Base-by-base conservation (phyloP, 371 early-diverging fungal species). In the Rhizomucor pusillus region DNA sequence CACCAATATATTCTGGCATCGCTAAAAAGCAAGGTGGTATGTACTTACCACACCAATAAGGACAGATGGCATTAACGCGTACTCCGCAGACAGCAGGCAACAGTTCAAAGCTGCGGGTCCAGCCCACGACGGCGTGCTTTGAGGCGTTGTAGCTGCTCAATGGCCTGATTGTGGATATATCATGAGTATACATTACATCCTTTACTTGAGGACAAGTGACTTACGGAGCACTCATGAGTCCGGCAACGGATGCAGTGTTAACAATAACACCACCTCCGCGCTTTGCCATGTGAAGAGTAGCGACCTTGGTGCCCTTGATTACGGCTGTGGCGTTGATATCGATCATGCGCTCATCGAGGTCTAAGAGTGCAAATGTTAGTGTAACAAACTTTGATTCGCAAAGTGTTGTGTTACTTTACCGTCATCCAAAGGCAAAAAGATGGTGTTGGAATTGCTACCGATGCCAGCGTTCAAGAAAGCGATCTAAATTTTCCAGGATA, bases 311-410 rank as follows among this genome's bases (percentile, higher is more conserved):
- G 0, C 72, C 70, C 43, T 85, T 74, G 45, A 92, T 75, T 5
- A 89, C 85, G 19, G 84, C 81, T 3, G 66, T 77, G 2, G 87
- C 57, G 65, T 91, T 89, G 48, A 90, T 74, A 50, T 84, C 73
- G 7, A 91, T 55, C 14, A 84, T 83, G 9, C 66, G 71, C n/a
- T 59, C 59, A 13, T 71, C 71, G 19, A 45, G 9, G 20, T 51
- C 45, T 29, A 55, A 67, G 65, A 58, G 35, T 18, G 5, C 18
- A 25, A 3, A 20, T 36, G 25, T 43, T 40, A 35, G 22, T 11
- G 11, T 10, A 43, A 41, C 37, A 33, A 25, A 14, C 18, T 59
- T 67, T 57, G 67, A 41, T 13, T 23, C 11, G 3, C 2, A 25
- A 20, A n/a, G 13, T 36, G 20, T 19, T 49, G 23, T 3, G 5